Percentiles rank a stretch among this genome's conserved stretches.
phyloP scores from a whole-genome alignment of 768 basidiomycete genomes.

The Termitomyces sp. region DNA sequence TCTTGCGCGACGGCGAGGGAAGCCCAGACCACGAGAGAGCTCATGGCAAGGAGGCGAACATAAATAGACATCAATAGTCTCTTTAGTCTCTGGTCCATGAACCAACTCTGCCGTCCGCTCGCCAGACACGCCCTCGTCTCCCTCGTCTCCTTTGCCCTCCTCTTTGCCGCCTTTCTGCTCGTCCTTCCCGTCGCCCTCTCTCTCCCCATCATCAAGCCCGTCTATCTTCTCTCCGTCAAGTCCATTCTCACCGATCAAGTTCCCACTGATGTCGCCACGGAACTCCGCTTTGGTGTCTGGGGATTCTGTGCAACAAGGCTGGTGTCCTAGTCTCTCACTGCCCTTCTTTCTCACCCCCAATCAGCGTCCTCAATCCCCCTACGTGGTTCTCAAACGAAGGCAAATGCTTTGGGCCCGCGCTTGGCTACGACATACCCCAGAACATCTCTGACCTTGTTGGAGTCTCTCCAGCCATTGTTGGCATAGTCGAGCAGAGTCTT shows the following conservation, averaged over 20 bases:
- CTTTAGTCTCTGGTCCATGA: conserved; percentile 9
- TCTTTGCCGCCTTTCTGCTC: conserved; percentile 62
- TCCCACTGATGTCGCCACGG: conserved; percentile 47
- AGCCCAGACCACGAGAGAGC: conserved; percentile 1
- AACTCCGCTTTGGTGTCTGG: conserved; percentile 76
- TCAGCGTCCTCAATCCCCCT: conserved; percentile 26
- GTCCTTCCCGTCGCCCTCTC: conserved; percentile 74
- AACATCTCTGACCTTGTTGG: conserved; percentile 34
- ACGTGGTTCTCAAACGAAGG: conserved; percentile 33
- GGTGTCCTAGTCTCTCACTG: background rate
- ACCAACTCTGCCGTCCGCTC: conserved; percentile 32
- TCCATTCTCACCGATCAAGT: conserved; percentile 26
- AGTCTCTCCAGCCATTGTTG: conserved; percentile 37
- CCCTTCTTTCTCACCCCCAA: conserved; percentile 1
- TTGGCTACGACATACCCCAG: conserved; percentile 65
- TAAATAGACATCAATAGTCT: conserved; percentile 5
- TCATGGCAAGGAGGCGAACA: background rate
- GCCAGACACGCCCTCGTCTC: conserved; percentile 43
- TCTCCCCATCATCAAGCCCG: conserved; percentile 63
- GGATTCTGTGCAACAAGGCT: conserved; percentile 60
- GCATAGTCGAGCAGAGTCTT: conserved; percentile 43
- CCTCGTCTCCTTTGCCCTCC: conserved; percentile 38
- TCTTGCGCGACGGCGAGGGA: conserved; percentile 5
- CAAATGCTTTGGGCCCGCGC: conserved; percentile 53
- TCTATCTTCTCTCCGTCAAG: conserved; percentile 53